These are phyloP conservation scores for Globisporangium yorkense DNA, from an alignment of 352 stramenopile species.

Conservation along the genomic window DNA sequence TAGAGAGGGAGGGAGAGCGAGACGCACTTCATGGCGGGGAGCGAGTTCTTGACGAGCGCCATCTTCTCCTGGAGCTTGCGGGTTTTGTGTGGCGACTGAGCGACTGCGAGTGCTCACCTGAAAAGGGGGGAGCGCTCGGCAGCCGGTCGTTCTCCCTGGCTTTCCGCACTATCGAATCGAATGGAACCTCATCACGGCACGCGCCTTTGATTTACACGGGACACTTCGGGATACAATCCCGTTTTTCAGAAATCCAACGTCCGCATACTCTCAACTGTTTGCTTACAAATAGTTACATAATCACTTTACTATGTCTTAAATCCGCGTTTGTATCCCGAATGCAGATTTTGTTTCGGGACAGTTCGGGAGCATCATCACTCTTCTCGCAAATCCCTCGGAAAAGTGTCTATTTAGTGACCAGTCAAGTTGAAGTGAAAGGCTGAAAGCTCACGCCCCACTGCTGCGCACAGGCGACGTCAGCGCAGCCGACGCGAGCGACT, in stretches of 20 bases:
- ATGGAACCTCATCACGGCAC: not conserved
- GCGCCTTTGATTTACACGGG: not conserved
- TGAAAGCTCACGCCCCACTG: not conserved
- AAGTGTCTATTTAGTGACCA: not conserved
- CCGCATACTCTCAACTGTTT: no score
- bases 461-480: not conserved
- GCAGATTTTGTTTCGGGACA: no score
- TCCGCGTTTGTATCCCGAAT: no score
- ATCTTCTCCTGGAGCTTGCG: conserved; percentile 13
- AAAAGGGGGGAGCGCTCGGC: conserved; percentile 1
- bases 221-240: not conserved
- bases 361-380: no score
- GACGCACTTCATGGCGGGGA: conserved; percentile 49
- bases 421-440: not conserved
- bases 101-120: not conserved
- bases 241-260: no score
- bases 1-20: not conserved
- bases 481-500: conserved; percentile 2
- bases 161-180: not conserved
- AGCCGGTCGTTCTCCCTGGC: conserved; percentile 2
- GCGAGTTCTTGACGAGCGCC: conserved; percentile 49
- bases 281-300: no score
- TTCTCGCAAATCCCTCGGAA: not conserved
- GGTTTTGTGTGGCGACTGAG: conserved; percentile 10
- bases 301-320: no score